Evolutionary conservation across 2,329 filamentous ascomycete species (phyloP), one percentile per base, ranked within the genome.

Genomic region (Sporothrix globosa): DNA sequence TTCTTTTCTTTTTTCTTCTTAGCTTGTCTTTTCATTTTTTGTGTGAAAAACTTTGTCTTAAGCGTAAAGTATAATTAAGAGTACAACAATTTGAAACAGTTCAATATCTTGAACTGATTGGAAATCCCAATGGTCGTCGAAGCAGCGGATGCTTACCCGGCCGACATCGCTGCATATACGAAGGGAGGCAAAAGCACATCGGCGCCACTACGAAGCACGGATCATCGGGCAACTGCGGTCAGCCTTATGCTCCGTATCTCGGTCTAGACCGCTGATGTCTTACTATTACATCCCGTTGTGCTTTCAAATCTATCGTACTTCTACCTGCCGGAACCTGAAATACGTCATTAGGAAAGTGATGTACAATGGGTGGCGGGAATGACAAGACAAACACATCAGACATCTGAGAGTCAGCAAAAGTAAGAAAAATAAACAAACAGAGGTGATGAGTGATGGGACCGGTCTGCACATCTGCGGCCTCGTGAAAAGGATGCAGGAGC

Each of bases 201-300:
- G 39, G 54, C 5, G 19, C 34, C 54, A 19, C 19, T 13, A 9
- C n/a, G 30, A 39, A n/a, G 54, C 39, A 24, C 58, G 24, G 21
- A 19, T 6, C 41, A 17, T 6, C 21, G 46, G 9, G 39, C n/a
- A 27, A 46, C 11, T 46, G 21, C 34, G 30, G 58, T 46, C 39
- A 63, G 58, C 58, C 58, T 63, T 21, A 63, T 63, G 58, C 17
- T 63, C 39, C 39, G 41, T 27, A 9, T 46, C n/a, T 21, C 58
- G 58, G 58, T 39, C n/a, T 46, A 24, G 58, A n/a, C 39, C 58
- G 5, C 7, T 17, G 39, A 17, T 11, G n/a, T 44, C 10, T 24
- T 24, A 4, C 19, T 10, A 21, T 21, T 9, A 61, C 19, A 61
- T n/a, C 10, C 24, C 19, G n/a, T 4, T 10, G 11, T 44, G 34